Evolutionary conservation across 2,329 filamentous ascomycete genomes (phyloP), one percentile per base, ranked within the genome.

Genomic region (Mariannaea elegans): DNA sequence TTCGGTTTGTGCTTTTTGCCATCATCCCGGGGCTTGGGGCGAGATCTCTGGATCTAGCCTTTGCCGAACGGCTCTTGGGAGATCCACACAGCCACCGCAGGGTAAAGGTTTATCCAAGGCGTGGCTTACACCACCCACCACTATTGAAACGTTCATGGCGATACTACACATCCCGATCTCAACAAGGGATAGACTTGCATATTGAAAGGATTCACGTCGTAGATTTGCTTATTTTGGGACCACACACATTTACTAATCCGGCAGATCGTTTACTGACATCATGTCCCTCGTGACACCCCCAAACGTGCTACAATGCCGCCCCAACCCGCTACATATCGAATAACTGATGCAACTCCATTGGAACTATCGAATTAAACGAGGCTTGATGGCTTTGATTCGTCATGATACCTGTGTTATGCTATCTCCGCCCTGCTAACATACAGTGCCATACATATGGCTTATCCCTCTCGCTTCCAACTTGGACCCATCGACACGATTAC

Each of bases 401-500:
- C 38, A 38, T 31, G 31, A 57, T 14, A 42, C 48, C 36, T 53
- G 36, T 48, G 19, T 34, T 36, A 12, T 46, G 19, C 51, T 7
- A 12, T 21, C 32, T 46, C 42, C 41, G 31, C 19, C 21, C 49
- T 59, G 42, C 38, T 59, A 49, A 59, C 53, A 36, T 38, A 44
- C 34, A 50, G 23, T 7, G 29, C 41, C 38, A 34, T 29, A 41
- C 56, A 42, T 7, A n/a, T 12, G 16, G 16, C 19, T 31, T 36
- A 39, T 46, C 38, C 41, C 41, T 51, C 49, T 47, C 32, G 21
- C 45, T 24, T 51, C 24, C 14, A 31, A 41, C 27, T 23, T 24
- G 56, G 48, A 59, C 56, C 56, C 56, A 47, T 59, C 32, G 41
- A 34, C 39, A 19, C 41, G 47, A 38, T 52, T 58, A 10, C 34